These are phyloP conservation scores for Cladophialophora chaetospira DNA, from an alignment of 2,329 filamentous ascomycete genomes.

Conservation along the genomic window DNA sequence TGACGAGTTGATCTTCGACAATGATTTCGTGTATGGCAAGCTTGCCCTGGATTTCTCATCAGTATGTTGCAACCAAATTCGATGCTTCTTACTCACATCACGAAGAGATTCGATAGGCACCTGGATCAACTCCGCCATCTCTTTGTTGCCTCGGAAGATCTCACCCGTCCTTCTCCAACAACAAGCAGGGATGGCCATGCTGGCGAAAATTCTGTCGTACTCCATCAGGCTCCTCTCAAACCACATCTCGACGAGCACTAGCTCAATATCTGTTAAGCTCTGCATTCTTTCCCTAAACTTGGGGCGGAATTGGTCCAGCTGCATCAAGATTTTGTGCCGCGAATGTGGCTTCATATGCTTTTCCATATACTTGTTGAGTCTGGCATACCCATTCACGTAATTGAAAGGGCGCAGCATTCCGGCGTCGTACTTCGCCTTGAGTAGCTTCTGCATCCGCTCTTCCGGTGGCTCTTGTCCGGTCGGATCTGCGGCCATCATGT, in stretches of 20 bases:
- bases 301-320: slow-evolving; percentile 88
- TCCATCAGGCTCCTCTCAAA: slow-evolving; percentile 96
- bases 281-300: slow-evolving; percentile 97
- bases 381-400: slow-evolving; percentile 93
- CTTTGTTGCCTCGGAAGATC: slow-evolving; percentile 95
- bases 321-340: slow-evolving; percentile 86
- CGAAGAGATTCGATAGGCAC: slow-evolving; percentile 87
- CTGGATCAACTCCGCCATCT: slow-evolving; percentile 96
- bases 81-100: slow-evolving; percentile 66
- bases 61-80: background rate
- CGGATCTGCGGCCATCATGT: slow-evolving; percentile 94
- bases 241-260: slow-evolving; percentile 98
- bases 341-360: slow-evolving; percentile 78
- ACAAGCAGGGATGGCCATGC: slow-evolving; percentile 97
- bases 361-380: slow-evolving; percentile 89
- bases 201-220: slow-evolving; percentile 96
- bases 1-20: slow-evolving; percentile 89
- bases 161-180: slow-evolving; percentile 96
- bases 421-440: slow-evolving; percentile 94
- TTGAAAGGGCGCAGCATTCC: slow-evolving; percentile 96
- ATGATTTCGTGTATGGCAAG: slow-evolving; percentile 94
- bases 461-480: slow-evolving; percentile 84
- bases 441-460: slow-evolving; percentile 90
- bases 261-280: slow-evolving; percentile 85
- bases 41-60: slow-evolving; percentile 66